Evolutionary conservation across 768 basidiomycete species (phyloP).

Genomic region (Leccinum longicurvipes): DNA sequence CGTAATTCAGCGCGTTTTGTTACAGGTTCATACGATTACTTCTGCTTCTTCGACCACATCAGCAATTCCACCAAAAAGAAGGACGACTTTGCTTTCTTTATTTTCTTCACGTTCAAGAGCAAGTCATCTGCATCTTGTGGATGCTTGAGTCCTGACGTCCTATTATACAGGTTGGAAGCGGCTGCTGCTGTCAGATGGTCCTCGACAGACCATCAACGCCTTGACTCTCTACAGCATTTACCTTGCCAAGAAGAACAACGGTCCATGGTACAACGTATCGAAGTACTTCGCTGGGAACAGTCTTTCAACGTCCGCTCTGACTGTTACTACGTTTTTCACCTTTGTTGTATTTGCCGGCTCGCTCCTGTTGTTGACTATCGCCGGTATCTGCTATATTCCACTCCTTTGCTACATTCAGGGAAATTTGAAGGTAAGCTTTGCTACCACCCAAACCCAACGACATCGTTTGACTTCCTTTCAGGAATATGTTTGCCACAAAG

Average conservation of each 20-base stretch:
- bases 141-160: background rate
- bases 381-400: slow-evolving; percentile 90
- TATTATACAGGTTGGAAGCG: slow-evolving; percentile 70
- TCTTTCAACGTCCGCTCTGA: slow-evolving; percentile 77
- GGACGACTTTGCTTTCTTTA: slow-evolving; percentile 98
- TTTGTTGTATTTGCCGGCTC: slow-evolving; percentile 85
- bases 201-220: slow-evolving; percentile 97
- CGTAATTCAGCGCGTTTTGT: background rate
- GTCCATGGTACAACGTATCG: slow-evolving; percentile 62
- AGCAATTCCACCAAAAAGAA: slow-evolving; percentile 92
- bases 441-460: background rate
- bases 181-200: slow-evolving; percentile 88
- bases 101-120: slow-evolving; percentile 99
- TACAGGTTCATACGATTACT: slow-evolving; percentile 90
- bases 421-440: slow-evolving; percentile 76
- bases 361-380: slow-evolving; percentile 73
- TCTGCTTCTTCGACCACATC: slow-evolving; percentile 98
- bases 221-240: slow-evolving; percentile 93
- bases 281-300: slow-evolving; percentile 80
- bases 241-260: slow-evolving; percentile 48
- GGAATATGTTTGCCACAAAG: slow-evolving; percentile 99
- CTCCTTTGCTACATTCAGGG: slow-evolving; percentile 93
- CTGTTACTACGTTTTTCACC: slow-evolving; percentile 88
- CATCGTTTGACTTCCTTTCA: slow-evolving; percentile 26
- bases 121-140: slow-evolving; percentile 24